Base-by-base conservation (phyloP, 228 moss, liverwort and hornwort species). In the Sphagnum magellanicum region DNA sequence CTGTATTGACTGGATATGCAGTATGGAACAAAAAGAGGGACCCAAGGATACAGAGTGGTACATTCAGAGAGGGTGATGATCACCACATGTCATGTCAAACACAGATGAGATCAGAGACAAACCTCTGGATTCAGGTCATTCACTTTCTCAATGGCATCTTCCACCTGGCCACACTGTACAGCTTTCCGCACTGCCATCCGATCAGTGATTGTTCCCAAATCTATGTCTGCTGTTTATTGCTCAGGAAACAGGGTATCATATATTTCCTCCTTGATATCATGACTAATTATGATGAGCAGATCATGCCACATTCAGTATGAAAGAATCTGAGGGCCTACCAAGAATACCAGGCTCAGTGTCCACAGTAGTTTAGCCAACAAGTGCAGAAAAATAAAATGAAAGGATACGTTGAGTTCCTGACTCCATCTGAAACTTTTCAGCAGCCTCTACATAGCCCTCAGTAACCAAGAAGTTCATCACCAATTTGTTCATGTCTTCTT, bases 401-500 rank as follows among this genome's bases (percentile, higher is more conserved):
- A 88, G 94, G 94, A 94, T 94, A 94, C 94, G 94, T 81, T 91
- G 91, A 51, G 94, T 94, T 72, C 94, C 94, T 73, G 94, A 94
- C 76, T 94, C 94, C 63, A 82, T 87, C 86, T 94, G 94, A 67
- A 94, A 94, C 79, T 94, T 94, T 64, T 94, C 94, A 60, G 94
- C 94, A 61, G 94, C 94, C 74, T 94, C 94, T 50, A 94, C 94
- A 72, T 94, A 94, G 68, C 94, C 94, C 82, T 94, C 94, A 61
- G 94, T 94, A 52, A 94, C 94, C 75, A 94, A 82, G 66, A 94
- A 94, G 74, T 94, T 94, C 94, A 94, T 94, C 72, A 94, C 91
- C 78, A 94, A 75, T 78, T 91, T 91, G 86, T 94, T 94, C 94
- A 94, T 94, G 75, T 94, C 94, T 83, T 94, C 94, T 75, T 94